Evolutionary conservation across 1,284 basidiomycete genomes (phyloP).

Genomic region (Athelia psychrophila): DNA sequence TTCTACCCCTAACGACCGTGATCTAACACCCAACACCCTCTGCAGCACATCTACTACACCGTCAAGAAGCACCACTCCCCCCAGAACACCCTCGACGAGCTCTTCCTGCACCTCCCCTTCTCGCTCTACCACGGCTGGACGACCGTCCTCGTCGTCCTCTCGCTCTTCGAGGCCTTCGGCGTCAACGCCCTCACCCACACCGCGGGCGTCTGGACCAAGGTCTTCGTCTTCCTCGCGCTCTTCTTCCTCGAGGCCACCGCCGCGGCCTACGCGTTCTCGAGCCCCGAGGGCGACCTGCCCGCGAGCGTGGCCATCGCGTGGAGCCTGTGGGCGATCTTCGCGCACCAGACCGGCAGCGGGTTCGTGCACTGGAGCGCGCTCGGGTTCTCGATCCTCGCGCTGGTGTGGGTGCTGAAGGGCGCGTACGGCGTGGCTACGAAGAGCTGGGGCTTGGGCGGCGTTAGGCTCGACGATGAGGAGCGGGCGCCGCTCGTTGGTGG

Average conservation of each 20-base stretch:
- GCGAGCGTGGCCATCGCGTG: slow-evolving; percentile 84
- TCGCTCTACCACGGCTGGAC: slow-evolving; percentile 96
- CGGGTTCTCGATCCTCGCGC: slow-evolving; percentile 81
- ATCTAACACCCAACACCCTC: background rate
- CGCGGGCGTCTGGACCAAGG: slow-evolving; percentile 88
- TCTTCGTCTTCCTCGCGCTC: slow-evolving; percentile 89
- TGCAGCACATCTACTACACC: slow-evolving; percentile 85
- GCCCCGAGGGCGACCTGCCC: slow-evolving; percentile 87
- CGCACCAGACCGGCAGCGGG: slow-evolving; percentile 54
- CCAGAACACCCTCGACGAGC: slow-evolving; percentile 66
- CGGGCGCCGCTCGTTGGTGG: slow-evolving; percentile 72
- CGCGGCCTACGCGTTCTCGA: slow-evolving; percentile 88
- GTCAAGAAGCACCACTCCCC: slow-evolving; percentile 83
- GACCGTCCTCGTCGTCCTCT: slow-evolving; percentile 86
- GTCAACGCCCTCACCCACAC: slow-evolving; percentile 62
- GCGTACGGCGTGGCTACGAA: slow-evolving; percentile 47
- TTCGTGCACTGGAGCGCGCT: slow-evolving; percentile 92
- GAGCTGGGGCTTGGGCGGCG: slow-evolving; percentile 36
- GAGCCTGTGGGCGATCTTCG: slow-evolving; percentile 84
- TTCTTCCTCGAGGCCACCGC: slow-evolving; percentile 94
- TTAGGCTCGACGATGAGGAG: slow-evolving; percentile 81
- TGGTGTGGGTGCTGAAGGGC: slow-evolving; percentile 82
- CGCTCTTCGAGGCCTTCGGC: slow-evolving; percentile 91
- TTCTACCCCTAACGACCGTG: background rate
- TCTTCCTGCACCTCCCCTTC: slow-evolving; percentile 85